Percentiles rank a stretch among this genome's conserved stretches.
Conservation (phyloP, 73 alveolate species). For the Paraurostyla sp. region DNA sequence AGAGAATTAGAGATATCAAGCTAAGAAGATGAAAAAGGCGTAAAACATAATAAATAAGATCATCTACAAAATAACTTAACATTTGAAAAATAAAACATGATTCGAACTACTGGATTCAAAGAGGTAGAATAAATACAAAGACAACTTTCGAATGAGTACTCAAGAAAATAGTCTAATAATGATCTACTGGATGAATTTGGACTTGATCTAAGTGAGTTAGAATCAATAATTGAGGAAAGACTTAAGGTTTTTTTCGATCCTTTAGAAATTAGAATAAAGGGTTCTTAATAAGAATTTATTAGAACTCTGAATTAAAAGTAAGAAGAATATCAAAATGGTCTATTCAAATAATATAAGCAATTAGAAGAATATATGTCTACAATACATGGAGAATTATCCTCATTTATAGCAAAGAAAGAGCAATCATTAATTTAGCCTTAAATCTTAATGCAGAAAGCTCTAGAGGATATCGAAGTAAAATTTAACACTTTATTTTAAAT, state of each 20-base stretch:
- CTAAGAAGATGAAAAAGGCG: no score
- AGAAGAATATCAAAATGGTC: not conserved
- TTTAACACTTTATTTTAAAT: not conserved
- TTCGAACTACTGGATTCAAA: no score
- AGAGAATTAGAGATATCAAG: no score
- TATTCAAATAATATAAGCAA: not conserved
- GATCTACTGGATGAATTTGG: not conserved
- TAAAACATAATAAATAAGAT: no score
- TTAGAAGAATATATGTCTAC: not conserved
- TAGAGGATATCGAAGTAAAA: not conserved
- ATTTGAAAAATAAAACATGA: no score
- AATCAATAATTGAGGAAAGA: not conserved
- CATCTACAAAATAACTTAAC: no score
- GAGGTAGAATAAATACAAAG: no score
- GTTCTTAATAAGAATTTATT: not conserved
- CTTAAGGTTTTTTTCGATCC: not conserved
- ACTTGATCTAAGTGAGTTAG: not conserved
- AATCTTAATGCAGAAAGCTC: not conserved
- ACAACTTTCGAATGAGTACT: no score
- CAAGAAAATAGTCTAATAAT: not conserved
- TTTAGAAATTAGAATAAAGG: slow-evolving; percentile 10
- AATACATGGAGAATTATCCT: not conserved
- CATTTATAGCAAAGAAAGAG: not conserved
- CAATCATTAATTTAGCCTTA: not conserved
- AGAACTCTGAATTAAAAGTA: not conserved